Evolutionary conservation across 2,329 filamentous ascomycete genomes (phyloP).

Genomic region (Metarhizium robertsii): DNA sequence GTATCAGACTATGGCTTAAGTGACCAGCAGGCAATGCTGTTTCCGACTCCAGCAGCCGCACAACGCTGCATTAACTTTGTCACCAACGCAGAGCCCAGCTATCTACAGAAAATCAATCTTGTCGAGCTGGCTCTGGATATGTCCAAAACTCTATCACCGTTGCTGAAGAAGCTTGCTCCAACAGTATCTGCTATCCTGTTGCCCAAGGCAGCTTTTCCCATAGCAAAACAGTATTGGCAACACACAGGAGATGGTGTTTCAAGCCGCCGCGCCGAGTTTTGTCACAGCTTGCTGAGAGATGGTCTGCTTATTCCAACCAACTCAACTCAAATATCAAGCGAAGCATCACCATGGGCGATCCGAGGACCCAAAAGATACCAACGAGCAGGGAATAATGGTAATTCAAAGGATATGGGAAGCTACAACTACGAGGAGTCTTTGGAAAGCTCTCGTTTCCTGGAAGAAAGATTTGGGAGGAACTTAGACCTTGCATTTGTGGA

Average conservation of each 20-base stretch:
- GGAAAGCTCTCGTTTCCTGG: constrained; percentile 75
- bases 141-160: constrained; percentile 38
- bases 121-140: constrained; percentile 56
- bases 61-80: constrained; percentile 68
- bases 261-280: constrained; percentile 86
- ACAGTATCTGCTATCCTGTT: constrained; percentile 64
- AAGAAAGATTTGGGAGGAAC: constrained; percentile 90
- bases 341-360: constrained; percentile 27
- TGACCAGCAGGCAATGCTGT: constrained; percentile 67
- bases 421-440: constrained; percentile 30
- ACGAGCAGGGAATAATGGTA: constrained; percentile 22
- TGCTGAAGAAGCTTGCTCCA: constrained; percentile 46
- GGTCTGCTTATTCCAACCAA: constrained; percentile 40
- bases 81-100: constrained; percentile 40
- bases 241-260: constrained; percentile 90
- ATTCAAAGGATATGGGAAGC: not conserved
- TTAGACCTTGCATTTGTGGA: constrained; percentile 69
- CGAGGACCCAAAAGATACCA: constrained; percentile 80
- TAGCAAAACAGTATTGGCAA: constrained; percentile 96
- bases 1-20: constrained; percentile 51
- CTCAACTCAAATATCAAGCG: constrained; percentile 15
- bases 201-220: constrained; percentile 52
- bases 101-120: constrained; percentile 38
- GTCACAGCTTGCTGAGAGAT: constrained; percentile 63
- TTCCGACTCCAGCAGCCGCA: constrained; percentile 65